Percentiles rank a stretch among this genome's conserved stretches.
Evolutionary conservation across 257 asterid genomes (phyloP).

Genomic region (Eucommia ulmoides): DNA sequence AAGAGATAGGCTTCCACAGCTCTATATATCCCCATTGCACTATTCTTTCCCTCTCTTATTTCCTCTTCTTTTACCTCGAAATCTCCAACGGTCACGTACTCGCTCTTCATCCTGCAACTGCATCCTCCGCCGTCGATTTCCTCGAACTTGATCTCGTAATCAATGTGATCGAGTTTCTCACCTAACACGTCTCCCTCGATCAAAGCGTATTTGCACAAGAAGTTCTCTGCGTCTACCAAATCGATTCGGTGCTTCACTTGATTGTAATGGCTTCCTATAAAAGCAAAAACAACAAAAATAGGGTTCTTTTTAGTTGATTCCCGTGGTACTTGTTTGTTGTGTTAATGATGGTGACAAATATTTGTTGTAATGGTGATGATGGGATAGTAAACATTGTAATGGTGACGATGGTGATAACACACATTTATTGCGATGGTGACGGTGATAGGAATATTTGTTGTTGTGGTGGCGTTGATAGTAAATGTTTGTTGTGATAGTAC

Average conservation of each 20-base stretch:
- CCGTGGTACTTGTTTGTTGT: no score
- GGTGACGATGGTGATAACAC: no score
- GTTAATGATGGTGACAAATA: no score
- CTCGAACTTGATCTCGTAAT: constrained; percentile 41
- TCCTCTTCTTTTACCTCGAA: constrained; percentile 35
- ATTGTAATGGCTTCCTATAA: no score
- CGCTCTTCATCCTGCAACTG: constrained; percentile 20
- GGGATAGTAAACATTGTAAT: no score
- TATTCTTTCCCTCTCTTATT: constrained; percentile 21
- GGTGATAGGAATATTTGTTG: no score
- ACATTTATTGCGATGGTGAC: no score
- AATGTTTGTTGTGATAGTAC: no score
- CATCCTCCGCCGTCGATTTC: constrained; percentile 40
- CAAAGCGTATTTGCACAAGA: constrained; percentile 26
- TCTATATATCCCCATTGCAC: constrained; percentile 20
- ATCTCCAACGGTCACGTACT: constrained; percentile 12
- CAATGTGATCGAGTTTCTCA: constrained; percentile 34
- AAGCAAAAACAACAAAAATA: no score
- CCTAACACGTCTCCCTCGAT: constrained; percentile 48
- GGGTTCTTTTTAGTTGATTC: no score
- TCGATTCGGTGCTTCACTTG: constrained; percentile 50
- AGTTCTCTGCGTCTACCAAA: constrained; percentile 29
- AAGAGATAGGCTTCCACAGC: constrained; percentile 34
- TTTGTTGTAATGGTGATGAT: no score
- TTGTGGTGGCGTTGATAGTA: no score